Evolutionary conservation across 2,329 filamentous ascomycete genomes (phyloP).

Genomic region (Phaeophleospora eucalypticola): DNA sequence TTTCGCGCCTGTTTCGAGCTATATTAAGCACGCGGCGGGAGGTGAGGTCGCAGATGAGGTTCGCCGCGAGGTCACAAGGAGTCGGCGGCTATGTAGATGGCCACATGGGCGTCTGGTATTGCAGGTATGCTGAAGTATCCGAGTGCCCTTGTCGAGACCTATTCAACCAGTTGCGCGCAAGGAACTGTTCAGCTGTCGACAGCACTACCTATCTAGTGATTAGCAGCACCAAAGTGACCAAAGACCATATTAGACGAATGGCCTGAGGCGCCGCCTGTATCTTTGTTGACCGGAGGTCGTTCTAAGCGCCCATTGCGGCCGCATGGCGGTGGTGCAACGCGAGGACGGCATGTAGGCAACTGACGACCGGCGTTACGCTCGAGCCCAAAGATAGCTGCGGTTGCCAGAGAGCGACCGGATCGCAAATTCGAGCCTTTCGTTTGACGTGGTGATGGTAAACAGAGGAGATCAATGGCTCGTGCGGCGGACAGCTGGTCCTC

Average conservation of each 20-base stretch:
- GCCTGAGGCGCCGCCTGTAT: too few relatives aligned
- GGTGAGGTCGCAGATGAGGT: conserved; percentile 3
- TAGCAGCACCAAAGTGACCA: too few relatives aligned
- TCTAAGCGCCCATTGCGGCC: background rate
- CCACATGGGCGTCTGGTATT: too few relatives aligned
- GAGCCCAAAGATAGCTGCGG: background rate
- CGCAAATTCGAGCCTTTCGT: background rate
- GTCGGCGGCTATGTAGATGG: conserved; percentile 18
- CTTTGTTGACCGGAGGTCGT: background rate
- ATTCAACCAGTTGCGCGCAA: too few relatives aligned
- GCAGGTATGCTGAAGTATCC: too few relatives aligned
- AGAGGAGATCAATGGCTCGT: background rate
- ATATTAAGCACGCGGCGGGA: conserved; percentile 14
- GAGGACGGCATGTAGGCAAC: background rate
- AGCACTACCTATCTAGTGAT: too few relatives aligned
- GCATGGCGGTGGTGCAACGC: background rate
- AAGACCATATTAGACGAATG: too few relatives aligned
- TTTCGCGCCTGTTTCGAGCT: conserved; percentile 32
- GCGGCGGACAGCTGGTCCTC: too few relatives aligned
- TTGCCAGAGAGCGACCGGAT: background rate
- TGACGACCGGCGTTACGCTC: background rate
- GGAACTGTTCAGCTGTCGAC: too few relatives aligned
- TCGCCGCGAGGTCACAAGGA: conserved; percentile 17
- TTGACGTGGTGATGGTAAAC: background rate
- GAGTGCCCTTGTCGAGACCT: too few relatives aligned